A percentile compares a stretch with the other conserved stretches of the same genome.
These are phyloP conservation scores for Berkeleyomyces rouxiae DNA, from an alignment of 2,329 filamentous ascomycete species.

Conservation along the genomic window DNA sequence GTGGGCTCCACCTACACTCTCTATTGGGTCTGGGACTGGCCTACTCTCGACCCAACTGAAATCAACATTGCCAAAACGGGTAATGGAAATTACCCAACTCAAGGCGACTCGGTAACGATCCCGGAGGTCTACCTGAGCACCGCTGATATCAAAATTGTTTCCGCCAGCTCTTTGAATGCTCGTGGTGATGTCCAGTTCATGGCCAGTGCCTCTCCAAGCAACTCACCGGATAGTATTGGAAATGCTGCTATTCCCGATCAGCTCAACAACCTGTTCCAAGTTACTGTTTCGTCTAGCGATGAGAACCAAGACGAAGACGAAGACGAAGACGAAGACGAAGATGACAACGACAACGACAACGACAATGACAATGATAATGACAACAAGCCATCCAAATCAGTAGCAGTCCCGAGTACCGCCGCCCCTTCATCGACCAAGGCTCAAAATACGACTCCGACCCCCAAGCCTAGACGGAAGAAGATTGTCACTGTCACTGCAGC, in stretches of 20 bases:
- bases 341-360: background rate
- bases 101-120: conserved; percentile 13
- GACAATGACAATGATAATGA: conserved; percentile 11
- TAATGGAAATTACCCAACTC: conserved; percentile 24
- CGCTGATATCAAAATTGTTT: conserved; percentile 25
- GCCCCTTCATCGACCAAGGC: conserved; percentile 1
- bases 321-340: background rate
- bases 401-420: conserved; percentile 7
- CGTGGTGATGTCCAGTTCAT: background rate
- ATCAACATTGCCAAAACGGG: conserved; percentile 25
- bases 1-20: conserved; percentile 54
- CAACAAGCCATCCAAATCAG: conserved; percentile 7
- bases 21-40: conserved; percentile 98
- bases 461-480: conserved; percentile 3
- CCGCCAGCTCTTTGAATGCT: background rate
- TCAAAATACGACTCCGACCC: background rate
- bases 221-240: conserved; percentile 23
- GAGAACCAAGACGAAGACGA: background rate
- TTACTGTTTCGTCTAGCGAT: conserved; percentile 18
- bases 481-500: conserved; percentile 15
- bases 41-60: conserved; percentile 34
- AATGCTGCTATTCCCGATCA: conserved; percentile 29
- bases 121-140: conserved; percentile 28
- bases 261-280: conserved; percentile 29
- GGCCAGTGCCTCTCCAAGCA: conserved; percentile 1